Base-by-base conservation (phyloP, 1,284 basidiomycete genomes). In the Ustilago crameri region DNA sequence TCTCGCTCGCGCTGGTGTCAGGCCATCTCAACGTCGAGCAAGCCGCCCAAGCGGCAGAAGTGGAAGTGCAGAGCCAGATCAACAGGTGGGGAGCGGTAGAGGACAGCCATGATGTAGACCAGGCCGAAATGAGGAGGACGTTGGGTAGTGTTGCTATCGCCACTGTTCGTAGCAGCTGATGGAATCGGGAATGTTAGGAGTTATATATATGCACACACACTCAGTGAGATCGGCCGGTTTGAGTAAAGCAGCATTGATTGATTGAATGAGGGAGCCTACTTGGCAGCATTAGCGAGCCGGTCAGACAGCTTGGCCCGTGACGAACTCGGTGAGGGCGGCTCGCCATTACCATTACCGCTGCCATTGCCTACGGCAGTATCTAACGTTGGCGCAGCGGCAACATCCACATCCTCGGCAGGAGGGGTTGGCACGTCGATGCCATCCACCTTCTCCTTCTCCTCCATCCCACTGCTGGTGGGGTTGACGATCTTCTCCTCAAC, bases 71-170 rank as follows among this genome's bases (percentile, higher is more conserved):
- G 61, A 93, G 91, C 80, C 96, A 98, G 85, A 97, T 97, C 67
- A 89, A 95, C 84, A 87, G 89, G 50, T 99, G 96, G 96, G 96
- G 96, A 23, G 93, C 96, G 84, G 96, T 99, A 0, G 96, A 98
- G 86, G 96, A 98, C 84, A 92, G 56, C 23, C 73, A 58, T 37
- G 56, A 61, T 51, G 95, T 98, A 43, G 95, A 98, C 84, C 91
- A 93, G 84, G 92, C 96, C 68, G 95, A 98, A 83, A 88, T 97
- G 61, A 87, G 96, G 67, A 86, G 92, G 70, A 91, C 93, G 62
- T 86, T 98, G 10, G 93, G 76, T 1, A 75, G 76, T 27, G 74
- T 77, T 1, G 72, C 76, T 4, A 63, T 72, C 32, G 66, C 76
- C 9, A 51, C 51, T 3, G 61, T 71, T 5, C 27, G 60, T 17